A percentile compares a stretch with the other conserved stretches of the same genome.
Conservation (phyloP, 192 early-diverging fungal genomes). For the Podila epicladia region DNA sequence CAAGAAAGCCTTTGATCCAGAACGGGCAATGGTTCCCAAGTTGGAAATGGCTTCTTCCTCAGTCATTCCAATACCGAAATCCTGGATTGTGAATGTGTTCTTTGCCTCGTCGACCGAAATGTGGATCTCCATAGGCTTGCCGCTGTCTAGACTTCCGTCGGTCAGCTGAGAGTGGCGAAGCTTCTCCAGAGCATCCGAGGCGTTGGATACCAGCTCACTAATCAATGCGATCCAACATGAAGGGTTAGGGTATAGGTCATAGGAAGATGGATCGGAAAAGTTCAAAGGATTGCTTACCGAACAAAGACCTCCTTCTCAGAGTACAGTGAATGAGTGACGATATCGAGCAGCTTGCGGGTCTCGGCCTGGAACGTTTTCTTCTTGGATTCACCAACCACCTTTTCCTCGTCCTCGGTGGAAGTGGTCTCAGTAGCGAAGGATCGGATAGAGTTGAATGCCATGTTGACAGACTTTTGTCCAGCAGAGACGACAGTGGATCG, state of each 20-base stretch:
- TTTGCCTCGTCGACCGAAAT: slow-evolving; percentile 63
- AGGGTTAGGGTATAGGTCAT: neutral
- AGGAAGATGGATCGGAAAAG: neutral
- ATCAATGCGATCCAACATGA: neutral
- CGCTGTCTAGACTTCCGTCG: slow-evolving; percentile 48
- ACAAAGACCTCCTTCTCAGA: slow-evolving; percentile 73
- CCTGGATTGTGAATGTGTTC: slow-evolving; percentile 68
- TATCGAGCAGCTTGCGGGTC: slow-evolving; percentile 67
- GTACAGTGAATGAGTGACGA: slow-evolving; percentile 72
- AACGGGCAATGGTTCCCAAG: slow-evolving; percentile 87
- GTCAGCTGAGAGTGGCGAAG: slow-evolving; percentile 62
- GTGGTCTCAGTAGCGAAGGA: slow-evolving; percentile 33
- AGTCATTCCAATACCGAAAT: slow-evolving; percentile 87
- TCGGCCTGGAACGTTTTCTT: slow-evolving; percentile 69
- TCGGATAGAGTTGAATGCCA: slow-evolving; percentile 30
- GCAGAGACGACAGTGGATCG: slow-evolving; percentile 21
- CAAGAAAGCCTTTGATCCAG: slow-evolving; percentile 85
- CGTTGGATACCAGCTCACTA: slow-evolving; percentile 72
- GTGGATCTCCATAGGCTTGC: slow-evolving; percentile 67
- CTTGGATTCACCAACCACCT: slow-evolving; percentile 42
- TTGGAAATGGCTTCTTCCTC: slow-evolving; percentile 77
- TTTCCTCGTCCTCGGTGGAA: slow-evolving; percentile 26
- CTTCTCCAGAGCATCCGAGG: slow-evolving; percentile 72
- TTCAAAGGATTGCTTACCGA: slow-evolving; percentile 23
- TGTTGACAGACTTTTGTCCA: slow-evolving; percentile 14